A percentile compares a stretch with the other conserved stretches of the same genome.
phyloP scores from a whole-genome alignment of 257 asterid species.

The Nyctanthes arbortristis region DNA sequence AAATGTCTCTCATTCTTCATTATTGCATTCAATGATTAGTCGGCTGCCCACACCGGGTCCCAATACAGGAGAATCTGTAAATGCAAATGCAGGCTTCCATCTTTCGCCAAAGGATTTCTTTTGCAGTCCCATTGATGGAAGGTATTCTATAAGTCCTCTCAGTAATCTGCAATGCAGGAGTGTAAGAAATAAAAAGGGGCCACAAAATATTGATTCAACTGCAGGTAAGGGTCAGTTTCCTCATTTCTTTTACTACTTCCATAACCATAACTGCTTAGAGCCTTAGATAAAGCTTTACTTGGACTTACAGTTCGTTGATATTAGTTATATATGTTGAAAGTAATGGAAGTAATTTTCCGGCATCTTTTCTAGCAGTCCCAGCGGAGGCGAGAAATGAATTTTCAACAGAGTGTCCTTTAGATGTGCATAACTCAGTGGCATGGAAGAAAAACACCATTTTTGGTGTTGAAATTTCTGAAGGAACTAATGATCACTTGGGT shows the following conservation, averaged over 20 bases:
- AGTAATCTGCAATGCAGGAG: too few relatives aligned
- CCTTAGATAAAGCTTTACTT: too few relatives aligned
- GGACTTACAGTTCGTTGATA: background rate
- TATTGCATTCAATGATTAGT: conserved; percentile 24
- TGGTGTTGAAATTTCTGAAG: conserved; percentile 69
- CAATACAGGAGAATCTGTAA: conserved; percentile 16
- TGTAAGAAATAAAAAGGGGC: conserved; percentile 41
- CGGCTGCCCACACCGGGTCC: conserved; percentile 25
- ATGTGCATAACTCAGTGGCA: conserved; percentile 31
- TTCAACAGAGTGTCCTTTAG: conserved; percentile 22
- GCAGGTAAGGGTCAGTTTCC: conserved; percentile 40
- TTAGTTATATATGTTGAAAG: background rate
- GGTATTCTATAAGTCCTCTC: conserved; percentile 25
- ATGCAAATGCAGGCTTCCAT: conserved; percentile 29
- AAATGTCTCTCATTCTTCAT: conserved; percentile 34
- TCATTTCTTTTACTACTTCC: background rate
- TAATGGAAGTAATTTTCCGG: conserved; percentile 26
- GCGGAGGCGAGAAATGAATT: conserved; percentile 32
- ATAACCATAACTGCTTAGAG: too few relatives aligned
- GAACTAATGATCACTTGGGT: conserved; percentile 27
- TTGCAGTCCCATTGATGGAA: conserved; percentile 25
- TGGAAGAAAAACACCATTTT: conserved; percentile 53
- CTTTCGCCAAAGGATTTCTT: conserved; percentile 34
- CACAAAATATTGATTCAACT: conserved; percentile 20
- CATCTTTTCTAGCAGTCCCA: conserved; percentile 24